Conservation (phyloP, 805 yeast genomes). For the Candida coquimbonensis region DNA sequence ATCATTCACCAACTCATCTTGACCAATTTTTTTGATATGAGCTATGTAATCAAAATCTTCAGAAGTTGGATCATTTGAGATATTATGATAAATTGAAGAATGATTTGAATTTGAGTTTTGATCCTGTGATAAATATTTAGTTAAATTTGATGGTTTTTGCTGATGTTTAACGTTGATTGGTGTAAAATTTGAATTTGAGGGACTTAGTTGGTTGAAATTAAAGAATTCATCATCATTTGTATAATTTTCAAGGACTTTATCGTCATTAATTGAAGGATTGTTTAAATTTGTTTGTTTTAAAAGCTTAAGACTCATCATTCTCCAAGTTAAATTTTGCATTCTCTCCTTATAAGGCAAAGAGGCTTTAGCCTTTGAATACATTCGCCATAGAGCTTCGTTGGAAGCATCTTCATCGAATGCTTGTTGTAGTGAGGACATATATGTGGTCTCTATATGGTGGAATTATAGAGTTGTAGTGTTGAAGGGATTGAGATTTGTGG, state of each 20-base stretch:
- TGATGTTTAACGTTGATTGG: neutral
- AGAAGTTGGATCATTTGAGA: conserved; percentile 34
- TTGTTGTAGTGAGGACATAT: conserved; percentile 6
- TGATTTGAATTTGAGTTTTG: neutral
- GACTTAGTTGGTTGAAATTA: conserved; percentile 10
- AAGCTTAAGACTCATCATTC: conserved; percentile 61
- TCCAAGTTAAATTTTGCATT: conserved; percentile 83
- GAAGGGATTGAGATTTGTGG: neutral
- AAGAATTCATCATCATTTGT: conserved; percentile 20
- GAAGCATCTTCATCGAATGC: conserved; percentile 34
- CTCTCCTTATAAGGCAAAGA: conserved; percentile 67
- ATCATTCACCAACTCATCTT: conserved; percentile 23
- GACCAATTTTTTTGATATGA: conserved; percentile 52
- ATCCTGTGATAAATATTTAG: conserved; percentile 14
- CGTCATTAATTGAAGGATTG: neutral
- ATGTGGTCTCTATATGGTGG: too few relatives aligned
- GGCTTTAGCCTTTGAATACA: conserved; percentile 73
- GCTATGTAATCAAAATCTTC: conserved; percentile 61
- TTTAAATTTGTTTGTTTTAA: conserved; percentile 3
- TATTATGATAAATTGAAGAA: too few relatives aligned
- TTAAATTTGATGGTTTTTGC: conserved; percentile 16
- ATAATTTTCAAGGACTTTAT: neutral
- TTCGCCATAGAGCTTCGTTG: conserved; percentile 62
- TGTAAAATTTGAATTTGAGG: neutral
- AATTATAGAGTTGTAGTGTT: neutral